phyloP scores from a whole-genome alignment of 306 rosid species.

The Canavalia ensiformis region DNA sequence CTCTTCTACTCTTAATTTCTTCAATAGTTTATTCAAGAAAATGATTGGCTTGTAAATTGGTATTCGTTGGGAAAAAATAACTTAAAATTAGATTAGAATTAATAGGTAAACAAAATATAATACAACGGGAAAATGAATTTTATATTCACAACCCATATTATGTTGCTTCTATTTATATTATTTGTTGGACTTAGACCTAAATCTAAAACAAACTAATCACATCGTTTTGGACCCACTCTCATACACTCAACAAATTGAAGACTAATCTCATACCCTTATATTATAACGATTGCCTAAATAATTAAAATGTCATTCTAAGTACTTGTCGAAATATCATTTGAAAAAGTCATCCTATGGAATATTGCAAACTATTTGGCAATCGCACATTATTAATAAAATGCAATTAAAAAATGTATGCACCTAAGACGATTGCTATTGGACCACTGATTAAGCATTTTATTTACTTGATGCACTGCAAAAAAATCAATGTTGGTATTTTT shows the following conservation, averaged over 20 bases:
- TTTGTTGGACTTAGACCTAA: conserved; percentile 4
- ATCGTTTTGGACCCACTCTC: too few species aligned
- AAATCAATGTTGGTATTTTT: not conserved
- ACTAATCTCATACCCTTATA: conserved; percentile 6
- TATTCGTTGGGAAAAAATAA: not conserved
- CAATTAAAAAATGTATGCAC: conserved; percentile 4
- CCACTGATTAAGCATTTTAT: not conserved
- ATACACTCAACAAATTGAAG: too few species aligned
- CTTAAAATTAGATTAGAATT: conserved; percentile 2
- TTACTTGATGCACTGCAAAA: not conserved
- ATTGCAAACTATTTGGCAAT: not conserved
- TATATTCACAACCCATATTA: conserved; percentile 30
- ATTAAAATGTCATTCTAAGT: not conserved
- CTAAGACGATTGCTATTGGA: conserved; percentile 24
- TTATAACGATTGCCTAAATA: not conserved
- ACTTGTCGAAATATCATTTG: not conserved
- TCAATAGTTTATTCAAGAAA: conserved; percentile 36
- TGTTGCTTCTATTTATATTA: not conserved
- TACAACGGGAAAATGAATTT: conserved; percentile 14
- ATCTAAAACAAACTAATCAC: too few species aligned
- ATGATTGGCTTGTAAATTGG: not conserved
- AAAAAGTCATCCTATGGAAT: not conserved
- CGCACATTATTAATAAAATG: not conserved
- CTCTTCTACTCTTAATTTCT: not conserved
- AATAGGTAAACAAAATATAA: conserved; percentile 20